Evolutionary conservation across 148 eudicot species (phyloP), one percentile per base, ranked within the genome.

Genomic region (Amaranthus palmeri): DNA sequence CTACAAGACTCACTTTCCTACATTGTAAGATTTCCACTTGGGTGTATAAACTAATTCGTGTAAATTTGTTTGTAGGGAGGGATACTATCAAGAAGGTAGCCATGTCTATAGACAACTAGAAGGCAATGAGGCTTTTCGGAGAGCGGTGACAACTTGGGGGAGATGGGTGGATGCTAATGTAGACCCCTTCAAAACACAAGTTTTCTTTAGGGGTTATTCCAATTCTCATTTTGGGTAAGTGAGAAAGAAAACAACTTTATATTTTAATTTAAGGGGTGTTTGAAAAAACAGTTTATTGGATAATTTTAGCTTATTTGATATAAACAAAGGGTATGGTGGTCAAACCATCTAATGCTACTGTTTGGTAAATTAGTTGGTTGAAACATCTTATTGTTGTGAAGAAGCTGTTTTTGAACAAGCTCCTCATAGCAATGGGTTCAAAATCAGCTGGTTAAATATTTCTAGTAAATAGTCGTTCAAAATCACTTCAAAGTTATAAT

Each of bases 71-170:
- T 89, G 80, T 77, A 92, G 97, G 84, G 78, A 81, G 76, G 84
- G 76, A 43, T 89, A 84, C 76, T 92, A 85, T 79, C 93, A 92
- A 80, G 93, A 87, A 86, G 97, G 97, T 54, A 72, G 83, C 81
- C 86, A 92, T 70, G 80, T 92, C n/a, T 85, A 89, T 65, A 69
- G 59, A 36, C 70, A 82, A 66, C 71, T 91, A 75, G 68, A 84
- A 17, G 84, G 80, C 54, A 67, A 76, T 10, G 91, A 88, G 68
- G 97, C 97, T 49, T 85, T 83, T 65, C 77, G 81, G 42, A 82
- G 76, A 72, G 90, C 93, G n/a, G 48, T 88, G 76, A 81, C 84
- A 17, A 92, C 95, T 10, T 92, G 97, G 97, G 87, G 83, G 18
- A 83, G 86, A 77, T 92, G 97, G 97, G 68, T 89, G 62, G 90